A percentile compares a stretch with the other conserved stretches of the same genome.
phyloP scores from a whole-genome alignment of 1,139 yeast species.

The Nakaseomyces bracarensis region DNA sequence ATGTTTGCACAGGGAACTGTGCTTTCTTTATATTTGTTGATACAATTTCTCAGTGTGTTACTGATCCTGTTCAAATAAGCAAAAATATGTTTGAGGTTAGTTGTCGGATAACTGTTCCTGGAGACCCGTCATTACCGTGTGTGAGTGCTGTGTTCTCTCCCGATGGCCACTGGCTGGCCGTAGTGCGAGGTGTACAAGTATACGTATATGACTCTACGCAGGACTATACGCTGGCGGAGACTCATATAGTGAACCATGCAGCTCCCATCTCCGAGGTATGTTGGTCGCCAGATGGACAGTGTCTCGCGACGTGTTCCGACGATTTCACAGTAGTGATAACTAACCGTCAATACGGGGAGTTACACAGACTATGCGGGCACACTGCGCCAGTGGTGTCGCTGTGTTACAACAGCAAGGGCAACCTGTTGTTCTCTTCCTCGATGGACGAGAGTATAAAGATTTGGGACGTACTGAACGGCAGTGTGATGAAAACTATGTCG shows the following conservation, averaged over 20 bases:
- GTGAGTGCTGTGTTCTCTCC: constrained; percentile 38
- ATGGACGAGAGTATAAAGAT: constrained; percentile 85
- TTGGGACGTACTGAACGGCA: constrained; percentile 78
- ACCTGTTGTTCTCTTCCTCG: constrained; percentile 70
- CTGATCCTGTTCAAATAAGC: background rate
- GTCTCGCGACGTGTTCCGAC: constrained; percentile 79
- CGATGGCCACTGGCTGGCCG: constrained; percentile 54
- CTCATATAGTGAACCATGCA: constrained; percentile 24
- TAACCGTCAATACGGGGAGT: constrained; percentile 45
- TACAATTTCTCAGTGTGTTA: too few relatives aligned
- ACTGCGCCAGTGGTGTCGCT: constrained; percentile 76
- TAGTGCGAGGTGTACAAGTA: constrained; percentile 41
- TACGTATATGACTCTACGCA: constrained; percentile 36
- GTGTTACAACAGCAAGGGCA: constrained; percentile 67
- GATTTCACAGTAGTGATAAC: constrained; percentile 76
- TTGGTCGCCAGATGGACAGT: constrained; percentile 70
- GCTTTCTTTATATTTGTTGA: too few relatives aligned
- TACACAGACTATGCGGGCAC: constrained; percentile 65
- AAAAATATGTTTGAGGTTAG: constrained; percentile 7
- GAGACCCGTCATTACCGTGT: background rate
- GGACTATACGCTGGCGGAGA: constrained; percentile 23
- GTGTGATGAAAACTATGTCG: constrained; percentile 67
- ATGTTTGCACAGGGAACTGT: too few relatives aligned
- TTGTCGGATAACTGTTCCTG: constrained; percentile 1
- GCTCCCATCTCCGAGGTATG: constrained; percentile 24